phyloP scores from a whole-genome alignment of 176 grass and related monocot genomes.

The Rhynchospora breviuscula region DNA sequence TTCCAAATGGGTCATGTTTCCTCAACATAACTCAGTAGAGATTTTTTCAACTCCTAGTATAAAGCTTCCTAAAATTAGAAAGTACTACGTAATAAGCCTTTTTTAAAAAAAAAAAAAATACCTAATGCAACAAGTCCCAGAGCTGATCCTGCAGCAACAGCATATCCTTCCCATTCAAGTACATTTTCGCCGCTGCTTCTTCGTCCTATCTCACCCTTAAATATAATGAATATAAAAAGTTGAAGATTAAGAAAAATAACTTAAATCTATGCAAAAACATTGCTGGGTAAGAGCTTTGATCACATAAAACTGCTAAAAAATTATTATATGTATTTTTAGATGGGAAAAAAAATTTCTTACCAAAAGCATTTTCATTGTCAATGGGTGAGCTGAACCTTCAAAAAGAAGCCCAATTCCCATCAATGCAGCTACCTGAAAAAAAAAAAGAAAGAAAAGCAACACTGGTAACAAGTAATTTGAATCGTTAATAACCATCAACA shows the following conservation, averaged over 20 bases:
- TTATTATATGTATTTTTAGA: neutral
- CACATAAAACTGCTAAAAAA: neutral
- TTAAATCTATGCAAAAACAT: neutral
- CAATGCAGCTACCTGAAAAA: conserved; percentile 69
- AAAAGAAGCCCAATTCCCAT: conserved; percentile 92
- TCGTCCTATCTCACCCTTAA: conserved; percentile 93
- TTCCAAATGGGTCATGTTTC: neutral
- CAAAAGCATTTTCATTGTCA: conserved; percentile 99
- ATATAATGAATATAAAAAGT: conserved; percentile 9
- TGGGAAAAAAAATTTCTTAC: conserved; percentile 32
- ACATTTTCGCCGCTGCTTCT: conserved; percentile 98
- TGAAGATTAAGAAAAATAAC: conserved; percentile 5
- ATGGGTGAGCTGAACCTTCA: conserved; percentile 89
- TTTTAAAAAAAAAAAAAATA: conserved; percentile 40
- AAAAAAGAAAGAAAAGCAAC: conserved; percentile 17
- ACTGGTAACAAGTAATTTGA: neutral
- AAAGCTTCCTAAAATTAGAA: conserved; percentile 19
- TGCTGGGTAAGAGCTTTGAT: too few species aligned
- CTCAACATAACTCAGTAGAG: neutral
- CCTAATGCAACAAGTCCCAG: conserved; percentile 92
- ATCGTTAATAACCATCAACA: neutral
- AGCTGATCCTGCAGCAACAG: conserved; percentile 94
- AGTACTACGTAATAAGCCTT: conserved; percentile 11
- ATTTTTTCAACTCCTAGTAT: conserved; percentile 5
- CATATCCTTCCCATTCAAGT: conserved; percentile 97